A percentile compares a stretch with the other conserved stretches of the same genome.
phyloP scores from a whole-genome alignment of 306 rosid species.

The Chamaecrista fasciculata region DNA sequence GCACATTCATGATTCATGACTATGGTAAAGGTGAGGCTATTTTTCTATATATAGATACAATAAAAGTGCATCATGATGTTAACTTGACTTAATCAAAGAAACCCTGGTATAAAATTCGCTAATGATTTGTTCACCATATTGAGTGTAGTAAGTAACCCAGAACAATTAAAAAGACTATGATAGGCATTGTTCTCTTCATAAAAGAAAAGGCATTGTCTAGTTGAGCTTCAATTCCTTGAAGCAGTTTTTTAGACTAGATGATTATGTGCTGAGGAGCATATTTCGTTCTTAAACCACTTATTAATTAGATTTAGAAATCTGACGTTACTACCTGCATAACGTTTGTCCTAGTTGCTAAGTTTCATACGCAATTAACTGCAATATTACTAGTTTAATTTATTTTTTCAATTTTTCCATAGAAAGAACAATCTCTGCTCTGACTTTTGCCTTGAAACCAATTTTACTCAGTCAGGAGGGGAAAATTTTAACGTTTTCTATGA shows the following conservation, averaged over 20 bases:
- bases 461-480: not conserved
- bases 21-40: not conserved
- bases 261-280: not conserved
- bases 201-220: not conserved
- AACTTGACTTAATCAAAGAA: conserved; percentile 3
- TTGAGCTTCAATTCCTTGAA: not conserved
- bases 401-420: conserved; percentile 1
- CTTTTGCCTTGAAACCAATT: conserved; percentile 15
- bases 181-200: no score
- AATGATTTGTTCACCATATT: conserved; percentile 14
- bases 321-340: not conserved
- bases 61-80: conserved; percentile 15
- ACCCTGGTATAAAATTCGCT: not conserved
- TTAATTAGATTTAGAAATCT: not conserved
- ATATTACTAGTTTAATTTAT: not conserved
- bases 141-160: not conserved
- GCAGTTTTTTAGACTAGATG: not conserved
- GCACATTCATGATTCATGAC: conserved; percentile 7
- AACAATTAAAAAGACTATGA: not conserved
- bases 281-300: not conserved
- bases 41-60: not conserved
- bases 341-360: not conserved
- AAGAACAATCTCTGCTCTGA: not conserved
- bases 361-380: conserved; percentile 7
- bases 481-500: conserved; percentile 3